A percentile compares a stretch with the other conserved stretches of the same genome.
phyloP scores from a whole-genome alignment of 228 moss, liverwort and hornwort genomes.

The Sphagnum magellanicum region DNA sequence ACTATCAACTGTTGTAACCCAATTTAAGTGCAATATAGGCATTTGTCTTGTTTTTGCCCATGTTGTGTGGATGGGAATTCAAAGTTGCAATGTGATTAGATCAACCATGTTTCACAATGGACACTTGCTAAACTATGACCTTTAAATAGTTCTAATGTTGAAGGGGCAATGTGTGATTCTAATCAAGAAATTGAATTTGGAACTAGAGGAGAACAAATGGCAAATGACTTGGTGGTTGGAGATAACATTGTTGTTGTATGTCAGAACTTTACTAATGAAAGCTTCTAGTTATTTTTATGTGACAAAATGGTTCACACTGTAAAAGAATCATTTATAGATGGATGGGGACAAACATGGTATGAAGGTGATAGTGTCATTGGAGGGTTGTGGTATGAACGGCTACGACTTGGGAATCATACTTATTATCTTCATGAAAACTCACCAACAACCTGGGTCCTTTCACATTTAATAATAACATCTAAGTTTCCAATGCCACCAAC shows the following conservation, averaged over 20 bases:
- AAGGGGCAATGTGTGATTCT: background rate
- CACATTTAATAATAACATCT: background rate
- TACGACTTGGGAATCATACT: background rate
- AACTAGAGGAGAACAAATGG: background rate
- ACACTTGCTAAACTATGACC: background rate
- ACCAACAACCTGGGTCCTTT: background rate
- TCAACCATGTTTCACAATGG: background rate
- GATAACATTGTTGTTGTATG: background rate
- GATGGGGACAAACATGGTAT: background rate
- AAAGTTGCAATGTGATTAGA: background rate
- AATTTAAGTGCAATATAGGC: background rate
- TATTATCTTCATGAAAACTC: background rate
- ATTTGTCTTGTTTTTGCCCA: constrained; percentile 1
- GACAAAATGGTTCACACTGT: background rate
- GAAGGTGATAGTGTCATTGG: background rate
- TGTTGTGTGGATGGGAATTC: background rate
- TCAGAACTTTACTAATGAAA: background rate
- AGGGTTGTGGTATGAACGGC: background rate
- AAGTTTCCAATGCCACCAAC: background rate
- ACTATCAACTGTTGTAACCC: background rate
- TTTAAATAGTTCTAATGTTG: background rate
- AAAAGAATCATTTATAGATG: background rate
- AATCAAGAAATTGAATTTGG: background rate
- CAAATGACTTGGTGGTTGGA: background rate
- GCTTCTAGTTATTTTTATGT: background rate